phyloP scores from a whole-genome alignment of 192 early-diverging fungal species.

The Coemansia javaensis region DNA sequence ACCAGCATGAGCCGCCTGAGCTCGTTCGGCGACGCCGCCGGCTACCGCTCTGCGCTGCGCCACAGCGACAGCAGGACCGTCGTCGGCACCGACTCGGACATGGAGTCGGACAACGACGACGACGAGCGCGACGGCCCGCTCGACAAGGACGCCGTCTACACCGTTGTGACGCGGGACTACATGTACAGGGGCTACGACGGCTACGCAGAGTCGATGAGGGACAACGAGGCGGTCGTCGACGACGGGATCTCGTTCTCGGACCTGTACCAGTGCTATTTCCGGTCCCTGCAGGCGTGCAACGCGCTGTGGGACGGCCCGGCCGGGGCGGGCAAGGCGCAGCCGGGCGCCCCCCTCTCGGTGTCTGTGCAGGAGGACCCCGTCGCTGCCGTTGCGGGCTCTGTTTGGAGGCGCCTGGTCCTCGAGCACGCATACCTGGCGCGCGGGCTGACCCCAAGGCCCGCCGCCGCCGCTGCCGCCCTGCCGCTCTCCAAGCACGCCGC shows the following conservation, averaged over 20 bases:
- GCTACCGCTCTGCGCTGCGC: no score
- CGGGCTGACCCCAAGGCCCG: no score
- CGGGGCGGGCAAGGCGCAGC: neutral
- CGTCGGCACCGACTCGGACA: conserved; percentile 15
- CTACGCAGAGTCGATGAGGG: conserved; percentile 45
- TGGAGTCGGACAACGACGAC: conserved; percentile 26
- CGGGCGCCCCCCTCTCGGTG: no score
- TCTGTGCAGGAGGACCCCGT: no score
- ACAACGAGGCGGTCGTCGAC: conserved; percentile 53
- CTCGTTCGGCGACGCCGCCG: no score
- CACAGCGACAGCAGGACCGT: no score
- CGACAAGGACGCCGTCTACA: conserved; percentile 50
- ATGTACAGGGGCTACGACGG: conserved; percentile 63
- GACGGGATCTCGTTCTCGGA: conserved; percentile 57
- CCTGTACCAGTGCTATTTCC: conserved; percentile 55
- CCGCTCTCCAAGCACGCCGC: no score
- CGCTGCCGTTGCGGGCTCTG: no score
- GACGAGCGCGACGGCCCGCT: conserved; percentile 40
- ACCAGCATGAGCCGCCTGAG: no score
- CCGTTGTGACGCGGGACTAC: conserved; percentile 58
- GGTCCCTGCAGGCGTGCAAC: conserved; percentile 58
- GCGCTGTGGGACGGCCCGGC: conserved; percentile 44
- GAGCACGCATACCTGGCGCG: no score
- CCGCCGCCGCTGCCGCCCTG: no score
- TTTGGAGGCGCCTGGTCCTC: no score